Base-by-base conservation (phyloP, 192 early-diverging fungal genomes). In the Mortierella antarctica region DNA sequence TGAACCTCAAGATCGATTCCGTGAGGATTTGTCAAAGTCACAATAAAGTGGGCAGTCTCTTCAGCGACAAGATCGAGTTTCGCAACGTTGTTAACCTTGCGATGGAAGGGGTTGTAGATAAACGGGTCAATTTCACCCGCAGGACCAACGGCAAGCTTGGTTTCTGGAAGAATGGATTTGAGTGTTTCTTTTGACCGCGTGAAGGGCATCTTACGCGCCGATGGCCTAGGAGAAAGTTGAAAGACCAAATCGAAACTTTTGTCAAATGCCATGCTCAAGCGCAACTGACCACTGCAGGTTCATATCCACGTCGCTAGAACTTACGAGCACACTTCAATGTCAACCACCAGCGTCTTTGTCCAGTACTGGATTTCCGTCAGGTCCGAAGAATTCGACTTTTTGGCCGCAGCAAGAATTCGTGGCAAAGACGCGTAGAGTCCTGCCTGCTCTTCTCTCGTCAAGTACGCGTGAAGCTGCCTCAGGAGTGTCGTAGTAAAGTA, bases 1-100 rank as follows among this genome's bases (percentile, higher is more conserved):
- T 93, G 89, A 18, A 95, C 73, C 21, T 95, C 93, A 42, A 96
- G 60, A 67, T 94, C 93, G 79, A 96, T 93, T 15, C 88, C 86
- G 82, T 93, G 95, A 11, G 93, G 92, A 79, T 96, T 96, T 0
- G 90, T 86, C 14, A 96, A 65, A 1, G 84, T 87, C 6, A 95
- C 83, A 42, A 93, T 91, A 70, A 96, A 93, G 51, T 91, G 87
- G 3, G 88, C 85, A 0, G 86, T 65, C 71, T 96, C 94, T 57
- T 88, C 85, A 9, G 90, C 87, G 10, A 95, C 88, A 1, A 95
- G 68, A n/a, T 89, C 74, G 61, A 83, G 71, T 64, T 85, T 84
- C 58, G 83, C 77, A n/a, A 85, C 84, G 64, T 70, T 82, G 52
- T 73, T 83, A 63, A 85, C 84, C 60, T 91, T 92, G 48, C 90